Evolutionary conservation across 2,329 filamentous ascomycete genomes (phyloP).

Genomic region (Blastomyces gilchristii): DNA sequence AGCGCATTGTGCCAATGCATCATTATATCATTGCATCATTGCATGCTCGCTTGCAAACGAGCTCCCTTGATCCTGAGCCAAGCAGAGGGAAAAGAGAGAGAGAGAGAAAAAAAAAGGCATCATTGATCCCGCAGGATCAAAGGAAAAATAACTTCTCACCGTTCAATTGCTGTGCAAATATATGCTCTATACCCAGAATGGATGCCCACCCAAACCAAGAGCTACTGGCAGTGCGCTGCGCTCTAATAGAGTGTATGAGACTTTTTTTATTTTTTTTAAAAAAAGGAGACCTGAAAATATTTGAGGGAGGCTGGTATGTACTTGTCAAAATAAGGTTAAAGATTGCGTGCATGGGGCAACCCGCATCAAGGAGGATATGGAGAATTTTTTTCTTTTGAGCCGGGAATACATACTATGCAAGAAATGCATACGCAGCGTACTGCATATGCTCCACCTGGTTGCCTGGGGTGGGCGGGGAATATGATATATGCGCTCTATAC

Average conservation of each 20-base stretch:
- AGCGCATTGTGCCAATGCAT: not conserved
- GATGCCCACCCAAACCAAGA: not conserved
- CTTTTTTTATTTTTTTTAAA: no score
- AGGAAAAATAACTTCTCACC: no score
- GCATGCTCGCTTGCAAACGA: not conserved
- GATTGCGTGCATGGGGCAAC: not conserved
- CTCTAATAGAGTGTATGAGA: not conserved
- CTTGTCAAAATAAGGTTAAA: conserved; percentile 3
- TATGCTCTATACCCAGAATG: not conserved
- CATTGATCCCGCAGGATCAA: not conserved
- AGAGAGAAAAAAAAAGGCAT: not conserved
- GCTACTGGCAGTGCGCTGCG: not conserved
- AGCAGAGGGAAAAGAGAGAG: no score
- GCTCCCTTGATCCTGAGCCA: not conserved
- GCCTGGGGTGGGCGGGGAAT: no score
- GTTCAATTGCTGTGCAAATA: not conserved
- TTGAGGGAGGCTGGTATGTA: not conserved
- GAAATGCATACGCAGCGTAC: not conserved
- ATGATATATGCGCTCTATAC: no score
- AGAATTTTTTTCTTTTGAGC: not conserved
- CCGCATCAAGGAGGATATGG: not conserved
- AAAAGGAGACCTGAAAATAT: not conserved
- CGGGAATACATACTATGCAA: not conserved
- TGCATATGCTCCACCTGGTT: no score
- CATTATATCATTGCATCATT: not conserved